These are phyloP conservation scores for Phoma sp. DNA, from an alignment of 2,329 filamentous ascomycete genomes.

Conservation along the genomic window DNA sequence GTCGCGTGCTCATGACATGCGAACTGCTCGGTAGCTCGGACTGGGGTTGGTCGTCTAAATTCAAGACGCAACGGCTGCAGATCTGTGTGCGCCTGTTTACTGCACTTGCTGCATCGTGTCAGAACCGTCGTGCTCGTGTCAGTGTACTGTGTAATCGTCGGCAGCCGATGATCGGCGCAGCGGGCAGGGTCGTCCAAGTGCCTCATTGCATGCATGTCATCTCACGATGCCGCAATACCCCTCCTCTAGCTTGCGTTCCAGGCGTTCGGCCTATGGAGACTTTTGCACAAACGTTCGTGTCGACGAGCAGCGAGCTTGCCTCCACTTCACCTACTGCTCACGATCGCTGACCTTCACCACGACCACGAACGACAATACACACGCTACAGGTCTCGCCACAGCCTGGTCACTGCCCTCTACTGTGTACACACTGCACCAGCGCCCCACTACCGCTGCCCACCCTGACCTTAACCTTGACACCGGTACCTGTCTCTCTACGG, in stretches of 20 bases:
- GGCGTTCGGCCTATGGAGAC: background rate
- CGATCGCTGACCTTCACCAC: background rate
- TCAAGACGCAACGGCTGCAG: background rate
- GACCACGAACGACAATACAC: background rate
- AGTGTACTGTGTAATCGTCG: background rate
- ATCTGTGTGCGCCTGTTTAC: background rate
- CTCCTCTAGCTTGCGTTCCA: constrained; percentile 9
- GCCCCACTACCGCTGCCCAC: background rate
- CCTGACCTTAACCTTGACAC: background rate
- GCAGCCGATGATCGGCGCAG: constrained; percentile 9
- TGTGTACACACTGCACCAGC: background rate
- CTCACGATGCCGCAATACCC: constrained; percentile 9
- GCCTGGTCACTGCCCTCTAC: background rate
- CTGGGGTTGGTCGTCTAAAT: constrained; percentile 6
- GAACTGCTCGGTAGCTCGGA: constrained; percentile 14
- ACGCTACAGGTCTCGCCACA: background rate
- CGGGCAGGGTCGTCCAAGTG: background rate
- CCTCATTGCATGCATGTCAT: background rate
- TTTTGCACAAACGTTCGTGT: constrained; percentile 1
- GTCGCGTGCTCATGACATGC: constrained; percentile 15
- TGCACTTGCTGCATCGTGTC: background rate
- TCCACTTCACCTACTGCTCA: background rate
- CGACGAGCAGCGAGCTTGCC: background rate
- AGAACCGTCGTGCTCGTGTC: background rate
- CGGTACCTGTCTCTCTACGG: background rate